These are phyloP conservation scores for Moesziomyces parantarcticus DNA, from an alignment of 1,284 basidiomycete genomes.

Conservation along the genomic window DNA sequence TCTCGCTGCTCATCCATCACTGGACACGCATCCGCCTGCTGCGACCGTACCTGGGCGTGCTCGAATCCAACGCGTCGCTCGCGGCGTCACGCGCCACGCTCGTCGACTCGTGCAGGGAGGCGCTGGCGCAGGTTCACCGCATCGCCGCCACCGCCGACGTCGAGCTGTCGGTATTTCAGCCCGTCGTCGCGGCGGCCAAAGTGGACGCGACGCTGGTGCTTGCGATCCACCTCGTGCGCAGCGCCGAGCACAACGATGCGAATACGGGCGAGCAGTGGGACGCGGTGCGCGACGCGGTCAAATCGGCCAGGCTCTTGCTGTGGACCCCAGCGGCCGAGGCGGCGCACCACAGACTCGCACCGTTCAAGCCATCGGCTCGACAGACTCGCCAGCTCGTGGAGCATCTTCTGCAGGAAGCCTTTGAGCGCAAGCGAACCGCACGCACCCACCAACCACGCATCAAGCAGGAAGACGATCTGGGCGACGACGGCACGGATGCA, in stretches of 20 bases:
- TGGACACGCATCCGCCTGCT: conserved; percentile 37
- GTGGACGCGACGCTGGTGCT: conserved; percentile 37
- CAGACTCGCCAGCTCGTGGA: conserved; percentile 26
- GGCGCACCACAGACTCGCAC: conserved; percentile 10
- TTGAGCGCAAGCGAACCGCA: conserved; percentile 25
- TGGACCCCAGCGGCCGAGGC: conserved; percentile 28
- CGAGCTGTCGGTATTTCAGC: conserved; percentile 43
- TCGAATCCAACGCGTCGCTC: conserved; percentile 13
- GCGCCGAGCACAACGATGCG: conserved; percentile 20
- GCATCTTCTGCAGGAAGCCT: conserved; percentile 18
- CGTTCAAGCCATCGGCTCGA: conserved; percentile 15
- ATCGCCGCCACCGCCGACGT: conserved; percentile 31
- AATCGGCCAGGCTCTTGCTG: conserved; percentile 27
- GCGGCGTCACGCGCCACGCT: conserved; percentile 11
- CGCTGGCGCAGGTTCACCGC: conserved; percentile 24
- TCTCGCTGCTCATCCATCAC: conserved; percentile 36
- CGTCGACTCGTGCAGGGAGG: conserved; percentile 31
- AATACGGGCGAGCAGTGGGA: conserved; percentile 19
- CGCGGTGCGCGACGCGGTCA: conserved; percentile 14
- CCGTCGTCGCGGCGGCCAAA: conserved; percentile 22
- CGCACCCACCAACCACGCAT: conserved; percentile 16
- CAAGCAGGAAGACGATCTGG: conserved; percentile 32
- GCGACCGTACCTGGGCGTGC: conserved; percentile 19
- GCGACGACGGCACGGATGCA: conserved; percentile 2
- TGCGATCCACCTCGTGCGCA: conserved; percentile 17